phyloP scores from a whole-genome alignment of 495 filamentous ascomycete genomes.

The Xylona heveae region DNA sequence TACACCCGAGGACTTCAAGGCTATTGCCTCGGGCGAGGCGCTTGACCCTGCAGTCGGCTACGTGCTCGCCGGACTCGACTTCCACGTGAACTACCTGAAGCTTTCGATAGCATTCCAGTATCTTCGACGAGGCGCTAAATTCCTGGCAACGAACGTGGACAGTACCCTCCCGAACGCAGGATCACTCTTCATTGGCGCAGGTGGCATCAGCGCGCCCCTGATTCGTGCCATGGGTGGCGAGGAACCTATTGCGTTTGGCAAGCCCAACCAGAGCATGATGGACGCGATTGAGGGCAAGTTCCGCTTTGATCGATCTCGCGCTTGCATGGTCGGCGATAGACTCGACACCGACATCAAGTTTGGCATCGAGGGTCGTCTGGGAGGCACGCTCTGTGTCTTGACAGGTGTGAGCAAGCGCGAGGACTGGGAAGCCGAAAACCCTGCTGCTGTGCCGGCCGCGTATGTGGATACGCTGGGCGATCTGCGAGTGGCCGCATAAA shows the following conservation, averaged over 20 bases:
- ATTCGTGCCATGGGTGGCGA: constrained; percentile 44
- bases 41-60: constrained; percentile 76
- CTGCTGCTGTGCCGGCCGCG: not conserved
- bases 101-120: constrained; percentile 67
- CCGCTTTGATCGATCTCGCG: constrained; percentile 54
- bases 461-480: not conserved
- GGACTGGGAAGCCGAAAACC: constrained; percentile 43
- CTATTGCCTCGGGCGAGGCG: constrained; percentile 46
- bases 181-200: constrained; percentile 79
- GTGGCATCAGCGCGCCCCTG: constrained; percentile 59
- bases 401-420: constrained; percentile 73
- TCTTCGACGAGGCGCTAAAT: constrained; percentile 60
- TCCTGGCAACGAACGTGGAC: constrained; percentile 86
- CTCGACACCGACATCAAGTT: constrained; percentile 93
- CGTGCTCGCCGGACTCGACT: constrained; percentile 78
- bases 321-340: constrained; percentile 94
- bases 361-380: constrained; percentile 73
- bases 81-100: constrained; percentile 89
- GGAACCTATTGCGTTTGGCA: constrained; percentile 58
- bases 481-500: not conserved
- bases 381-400: constrained; percentile 77
- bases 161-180: constrained; percentile 62
- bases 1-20: constrained; percentile 52
- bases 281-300: constrained; percentile 95
- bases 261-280: constrained; percentile 98